phyloP scores from a whole-genome alignment of 768 basidiomycete species.

The Leucocoprinus birnbaumii region DNA sequence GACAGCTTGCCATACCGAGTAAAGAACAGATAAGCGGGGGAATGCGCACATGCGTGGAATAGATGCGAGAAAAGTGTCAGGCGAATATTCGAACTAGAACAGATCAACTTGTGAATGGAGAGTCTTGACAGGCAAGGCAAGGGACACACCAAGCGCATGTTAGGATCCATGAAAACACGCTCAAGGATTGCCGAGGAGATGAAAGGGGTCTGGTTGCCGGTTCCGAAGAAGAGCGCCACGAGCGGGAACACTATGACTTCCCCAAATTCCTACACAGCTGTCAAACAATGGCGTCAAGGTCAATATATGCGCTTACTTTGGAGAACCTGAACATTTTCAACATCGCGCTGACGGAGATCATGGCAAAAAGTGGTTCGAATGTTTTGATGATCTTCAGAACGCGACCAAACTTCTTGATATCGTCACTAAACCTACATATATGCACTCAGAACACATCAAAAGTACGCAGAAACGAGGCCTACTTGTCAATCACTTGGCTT shows the following conservation, averaged over 20 bases:
- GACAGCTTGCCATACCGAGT: constrained; percentile 22
- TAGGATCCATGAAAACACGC: constrained; percentile 31
- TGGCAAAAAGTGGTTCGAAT: constrained; percentile 25
- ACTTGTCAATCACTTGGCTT: constrained; percentile 26
- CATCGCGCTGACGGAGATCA: constrained; percentile 27
- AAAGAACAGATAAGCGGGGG: constrained; percentile 24
- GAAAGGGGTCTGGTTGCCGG: constrained; percentile 31
- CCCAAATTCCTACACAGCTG: constrained; percentile 21
- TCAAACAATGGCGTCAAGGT: not conserved
- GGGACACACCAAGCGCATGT: constrained; percentile 25
- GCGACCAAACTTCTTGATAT: constrained; percentile 28
- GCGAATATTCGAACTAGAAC: constrained; percentile 27
- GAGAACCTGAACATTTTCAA: constrained; percentile 27
- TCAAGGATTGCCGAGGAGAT: constrained; percentile 29
- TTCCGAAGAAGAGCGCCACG: constrained; percentile 29
- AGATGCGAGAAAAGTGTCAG: constrained; percentile 25
- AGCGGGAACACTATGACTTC: constrained; percentile 28
- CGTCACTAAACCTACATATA: constrained; percentile 19
- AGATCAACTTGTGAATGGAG: not conserved
- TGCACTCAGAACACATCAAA: not conserved
- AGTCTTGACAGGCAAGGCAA: not conserved
- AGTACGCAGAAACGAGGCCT: not conserved
- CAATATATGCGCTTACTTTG: constrained; percentile 16
- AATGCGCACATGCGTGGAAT: constrained; percentile 28
- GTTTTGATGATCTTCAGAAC: constrained; percentile 27